Percentiles rank a stretch among this genome's conserved stretches.
phyloP scores from a whole-genome alignment of 805 yeast species.

The Myxozyma geophila region DNA sequence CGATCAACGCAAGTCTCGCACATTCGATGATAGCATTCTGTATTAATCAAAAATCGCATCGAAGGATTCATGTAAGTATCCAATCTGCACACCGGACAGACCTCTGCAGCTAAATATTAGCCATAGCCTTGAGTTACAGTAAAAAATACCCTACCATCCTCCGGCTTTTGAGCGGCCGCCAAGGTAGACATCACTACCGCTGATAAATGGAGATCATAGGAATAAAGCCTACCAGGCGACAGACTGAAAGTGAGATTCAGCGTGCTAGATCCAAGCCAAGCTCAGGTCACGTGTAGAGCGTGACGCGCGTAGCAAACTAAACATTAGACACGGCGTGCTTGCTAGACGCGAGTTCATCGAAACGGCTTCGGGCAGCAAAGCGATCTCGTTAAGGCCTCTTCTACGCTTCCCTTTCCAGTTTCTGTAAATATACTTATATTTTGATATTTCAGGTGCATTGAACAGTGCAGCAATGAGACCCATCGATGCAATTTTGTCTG shows the following conservation, averaged over 20 bases:
- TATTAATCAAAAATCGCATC: conserved; percentile 87
- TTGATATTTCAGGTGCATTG: not conserved
- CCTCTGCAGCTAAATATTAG: conserved; percentile 51
- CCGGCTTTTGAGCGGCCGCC: conserved; percentile 8
- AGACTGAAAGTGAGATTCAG: too few relatives aligned
- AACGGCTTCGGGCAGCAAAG: too few relatives aligned
- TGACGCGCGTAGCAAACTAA: too few relatives aligned
- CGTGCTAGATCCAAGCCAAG: not conserved
- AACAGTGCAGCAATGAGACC: not conserved
- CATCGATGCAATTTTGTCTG: conserved; percentile 19
- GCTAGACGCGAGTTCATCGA: too few relatives aligned
- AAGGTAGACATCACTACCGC: not conserved
- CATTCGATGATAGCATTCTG: conserved; percentile 97
- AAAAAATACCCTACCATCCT: conserved; percentile 16
- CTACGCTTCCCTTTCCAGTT: not conserved
- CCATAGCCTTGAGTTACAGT: not conserved
- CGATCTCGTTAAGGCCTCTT: too few relatives aligned
- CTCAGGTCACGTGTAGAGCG: not conserved
- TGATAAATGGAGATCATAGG: not conserved
- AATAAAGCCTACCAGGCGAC: not conserved
- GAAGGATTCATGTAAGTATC: conserved; percentile 92
- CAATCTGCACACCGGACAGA: conserved; percentile 97
- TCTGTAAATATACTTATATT: not conserved
- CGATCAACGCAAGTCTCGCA: conserved; percentile 96
- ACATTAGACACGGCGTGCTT: too few relatives aligned